Conservation (phyloP, 768 basidiomycete genomes). For the Melanogaster broomeanus region DNA sequence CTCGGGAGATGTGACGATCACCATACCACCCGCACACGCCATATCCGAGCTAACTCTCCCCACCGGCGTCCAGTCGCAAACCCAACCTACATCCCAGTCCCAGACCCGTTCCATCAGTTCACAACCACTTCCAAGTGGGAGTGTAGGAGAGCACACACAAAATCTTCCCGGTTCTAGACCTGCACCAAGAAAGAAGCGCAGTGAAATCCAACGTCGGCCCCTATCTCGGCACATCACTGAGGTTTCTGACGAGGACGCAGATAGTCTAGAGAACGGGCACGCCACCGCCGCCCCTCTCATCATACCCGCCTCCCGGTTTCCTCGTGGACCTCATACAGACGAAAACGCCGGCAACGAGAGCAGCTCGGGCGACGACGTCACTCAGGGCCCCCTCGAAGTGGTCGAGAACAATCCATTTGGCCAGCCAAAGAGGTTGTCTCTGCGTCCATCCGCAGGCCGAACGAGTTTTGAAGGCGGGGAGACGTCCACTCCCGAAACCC, state of each 20-base stretch:
- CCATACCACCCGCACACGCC: constrained; percentile 26
- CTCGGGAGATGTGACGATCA: constrained; percentile 13
- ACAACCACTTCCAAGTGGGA: neutral
- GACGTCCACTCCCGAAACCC: neutral
- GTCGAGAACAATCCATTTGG: constrained; percentile 27
- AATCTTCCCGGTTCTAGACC: neutral
- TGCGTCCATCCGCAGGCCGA: neutral
- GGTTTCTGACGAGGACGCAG: constrained; percentile 21
- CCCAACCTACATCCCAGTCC: neutral
- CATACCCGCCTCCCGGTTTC: neutral
- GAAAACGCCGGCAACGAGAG: constrained; percentile 2
- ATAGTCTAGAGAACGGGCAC: neutral
- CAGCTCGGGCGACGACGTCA: constrained; percentile 18
- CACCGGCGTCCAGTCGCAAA: constrained; percentile 14
- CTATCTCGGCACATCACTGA: constrained; percentile 28
- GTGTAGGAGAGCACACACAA: neutral
- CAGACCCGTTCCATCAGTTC: neutral
- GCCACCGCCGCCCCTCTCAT: neutral
- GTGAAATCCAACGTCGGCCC: constrained; percentile 13
- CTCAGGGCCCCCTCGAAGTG: constrained; percentile 18
- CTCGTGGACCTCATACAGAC: neutral
- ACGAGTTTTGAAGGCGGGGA: neutral
- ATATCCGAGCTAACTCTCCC: constrained; percentile 30
- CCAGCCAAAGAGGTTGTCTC: constrained; percentile 10
- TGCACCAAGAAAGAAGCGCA: constrained; percentile 2